A percentile compares a stretch with the other conserved stretches of the same genome.
These are phyloP conservation scores for Aspergillus sclerotialis DNA, from an alignment of 2,329 filamentous ascomycete species.

Conservation along the genomic window DNA sequence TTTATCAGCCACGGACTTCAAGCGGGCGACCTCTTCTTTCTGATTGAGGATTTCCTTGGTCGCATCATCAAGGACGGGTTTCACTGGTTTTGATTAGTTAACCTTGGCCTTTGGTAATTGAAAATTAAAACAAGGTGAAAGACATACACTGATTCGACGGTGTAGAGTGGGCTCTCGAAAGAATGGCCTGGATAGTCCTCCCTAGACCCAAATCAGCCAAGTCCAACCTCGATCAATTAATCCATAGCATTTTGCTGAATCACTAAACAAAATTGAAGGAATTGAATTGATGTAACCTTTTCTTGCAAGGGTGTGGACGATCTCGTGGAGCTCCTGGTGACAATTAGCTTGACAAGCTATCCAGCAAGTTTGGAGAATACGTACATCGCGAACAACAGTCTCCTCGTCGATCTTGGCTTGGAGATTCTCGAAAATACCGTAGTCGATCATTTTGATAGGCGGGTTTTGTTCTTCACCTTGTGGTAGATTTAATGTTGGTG, in stretches of 20 bases:
- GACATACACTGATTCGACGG: slow-evolving; percentile 56
- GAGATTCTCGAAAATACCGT: slow-evolving; percentile 77
- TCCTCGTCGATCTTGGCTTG: slow-evolving; percentile 90
- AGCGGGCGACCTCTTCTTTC: slow-evolving; percentile 60
- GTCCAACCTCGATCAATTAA: too few relatives aligned
- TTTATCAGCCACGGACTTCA: slow-evolving; percentile 68
- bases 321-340: slow-evolving; percentile 63
- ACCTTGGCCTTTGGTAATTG: neutral
- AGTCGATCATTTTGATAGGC: slow-evolving; percentile 60
- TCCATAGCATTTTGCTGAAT: too few relatives aligned
- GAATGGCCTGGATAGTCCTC: slow-evolving; percentile 69
- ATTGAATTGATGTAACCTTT: slow-evolving; percentile 43
- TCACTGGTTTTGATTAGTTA: slow-evolving; percentile 45
- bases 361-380: slow-evolving; percentile 18
- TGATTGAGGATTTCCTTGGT: slow-evolving; percentile 65
- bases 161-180: slow-evolving; percentile 86
- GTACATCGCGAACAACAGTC: slow-evolving; percentile 66
- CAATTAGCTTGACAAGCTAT: slow-evolving; percentile 7
- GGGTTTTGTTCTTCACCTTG: slow-evolving; percentile 4
- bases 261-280: too few relatives aligned
- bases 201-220: slow-evolving; percentile 38
- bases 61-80: slow-evolving; percentile 61
- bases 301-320: slow-evolving; percentile 75
- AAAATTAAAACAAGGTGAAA: neutral
- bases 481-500: slow-evolving; percentile 10